phyloP scores from a whole-genome alignment of 176 grass and related monocot species.

The Lolium perenne region DNA sequence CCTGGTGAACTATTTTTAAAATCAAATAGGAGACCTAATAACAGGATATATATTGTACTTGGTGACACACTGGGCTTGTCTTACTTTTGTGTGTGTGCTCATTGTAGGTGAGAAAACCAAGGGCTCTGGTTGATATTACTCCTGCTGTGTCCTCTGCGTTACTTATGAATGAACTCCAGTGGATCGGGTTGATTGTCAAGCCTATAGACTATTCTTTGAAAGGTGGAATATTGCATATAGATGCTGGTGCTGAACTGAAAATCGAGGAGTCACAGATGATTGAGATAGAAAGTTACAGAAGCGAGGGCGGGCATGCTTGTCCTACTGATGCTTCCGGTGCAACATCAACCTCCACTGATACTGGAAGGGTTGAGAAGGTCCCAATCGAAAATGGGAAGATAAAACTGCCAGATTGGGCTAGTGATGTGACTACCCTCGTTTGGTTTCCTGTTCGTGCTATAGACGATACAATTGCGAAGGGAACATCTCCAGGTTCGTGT shows the following conservation, averaged over 20 bases:
- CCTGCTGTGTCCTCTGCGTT: slow-evolving; percentile 86
- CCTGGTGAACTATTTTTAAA: slow-evolving; percentile 14
- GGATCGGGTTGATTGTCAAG: slow-evolving; percentile 94
- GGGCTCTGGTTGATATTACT: slow-evolving; percentile 93
- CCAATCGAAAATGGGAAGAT: slow-evolving; percentile 82
- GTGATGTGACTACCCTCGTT: slow-evolving; percentile 76
- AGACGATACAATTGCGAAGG: slow-evolving; percentile 83
- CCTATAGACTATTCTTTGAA: slow-evolving; percentile 94
- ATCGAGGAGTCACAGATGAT: slow-evolving; percentile 89
- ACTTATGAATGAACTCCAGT: slow-evolving; percentile 98
- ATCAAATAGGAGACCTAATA: slow-evolving; percentile 8
- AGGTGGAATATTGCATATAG: slow-evolving; percentile 88
- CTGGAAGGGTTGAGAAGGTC: slow-evolving; percentile 66
- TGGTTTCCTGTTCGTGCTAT: slow-evolving; percentile 98
- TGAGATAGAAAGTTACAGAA: slow-evolving; percentile 80
- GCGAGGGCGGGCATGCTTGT: slow-evolving; percentile 36
- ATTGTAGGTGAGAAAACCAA: slow-evolving; percentile 87
- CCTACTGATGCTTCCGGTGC: slow-evolving; percentile 28
- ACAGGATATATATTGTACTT: slow-evolving; percentile 6
- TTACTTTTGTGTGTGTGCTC: slow-evolving; percentile 2
- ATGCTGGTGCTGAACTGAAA: slow-evolving; percentile 85
- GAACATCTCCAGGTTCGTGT: slow-evolving; percentile 77
- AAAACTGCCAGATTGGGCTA: slow-evolving; percentile 89
- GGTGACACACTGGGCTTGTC: not conserved
- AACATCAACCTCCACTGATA: slow-evolving; percentile 18